A percentile compares a stretch with the other conserved stretches of the same genome.
Conservation (phyloP, 495 filamentous ascomycete genomes). For the Hyphodiscus hymeniophilus region DNA sequence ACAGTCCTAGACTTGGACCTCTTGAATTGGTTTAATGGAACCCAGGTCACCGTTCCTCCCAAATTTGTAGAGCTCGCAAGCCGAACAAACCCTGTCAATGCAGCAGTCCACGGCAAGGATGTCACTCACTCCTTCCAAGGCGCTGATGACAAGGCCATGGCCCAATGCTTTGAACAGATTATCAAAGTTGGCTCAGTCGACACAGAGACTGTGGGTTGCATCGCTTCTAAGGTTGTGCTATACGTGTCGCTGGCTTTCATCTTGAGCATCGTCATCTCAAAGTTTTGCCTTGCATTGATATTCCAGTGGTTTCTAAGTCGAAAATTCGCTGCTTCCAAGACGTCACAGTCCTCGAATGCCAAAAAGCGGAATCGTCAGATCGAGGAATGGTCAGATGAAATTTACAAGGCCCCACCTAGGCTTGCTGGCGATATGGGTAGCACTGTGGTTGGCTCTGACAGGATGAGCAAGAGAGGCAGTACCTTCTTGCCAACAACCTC, state of each 20-base stretch:
- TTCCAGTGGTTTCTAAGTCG: slow-evolving; percentile 94
- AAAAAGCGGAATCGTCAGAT: slow-evolving; percentile 87
- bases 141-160: slow-evolving; percentile 65
- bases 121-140: slow-evolving; percentile 81
- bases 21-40: slow-evolving; percentile 79
- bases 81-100: slow-evolving; percentile 43
- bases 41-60: slow-evolving; percentile 69
- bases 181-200: slow-evolving; percentile 94
- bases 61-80: slow-evolving; percentile 72
- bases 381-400: slow-evolving; percentile 97
- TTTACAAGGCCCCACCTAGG: slow-evolving; percentile 81
- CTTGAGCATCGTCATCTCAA: slow-evolving; percentile 75
- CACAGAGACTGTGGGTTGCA: slow-evolving; percentile 93
- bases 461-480: slow-evolving; percentile 72
- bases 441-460: slow-evolving; percentile 52
- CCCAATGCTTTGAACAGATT: slow-evolving; percentile 81
- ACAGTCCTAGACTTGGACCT: slow-evolving; percentile 91
- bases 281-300: slow-evolving; percentile 81
- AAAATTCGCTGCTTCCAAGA: slow-evolving; percentile 69
- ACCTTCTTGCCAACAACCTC: slow-evolving; percentile 76
- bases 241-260: slow-evolving; percentile 94
- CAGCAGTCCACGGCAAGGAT: slow-evolving; percentile 74
- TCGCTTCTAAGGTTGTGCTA: slow-evolving; percentile 93
- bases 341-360: slow-evolving; percentile 58
- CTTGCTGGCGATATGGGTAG: slow-evolving; percentile 58